phyloP scores from a whole-genome alignment of 1,284 basidiomycete genomes.

The Amylostereum areolatum region DNA sequence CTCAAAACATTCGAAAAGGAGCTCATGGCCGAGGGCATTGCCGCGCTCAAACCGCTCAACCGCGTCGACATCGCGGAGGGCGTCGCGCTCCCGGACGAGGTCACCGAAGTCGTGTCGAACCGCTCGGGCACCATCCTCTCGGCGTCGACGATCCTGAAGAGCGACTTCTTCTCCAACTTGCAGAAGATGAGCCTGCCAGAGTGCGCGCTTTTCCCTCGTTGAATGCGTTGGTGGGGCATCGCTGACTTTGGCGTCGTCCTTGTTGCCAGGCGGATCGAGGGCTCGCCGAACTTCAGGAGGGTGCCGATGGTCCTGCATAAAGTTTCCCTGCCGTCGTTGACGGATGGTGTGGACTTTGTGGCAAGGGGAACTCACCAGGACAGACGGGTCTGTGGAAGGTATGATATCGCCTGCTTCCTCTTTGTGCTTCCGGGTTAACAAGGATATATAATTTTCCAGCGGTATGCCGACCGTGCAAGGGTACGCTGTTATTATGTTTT shows the following conservation, averaged over 20 bases:
- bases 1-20: constrained; percentile 96
- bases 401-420: constrained; percentile 13
- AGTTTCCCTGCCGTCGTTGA: constrained; percentile 24
- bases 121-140: constrained; percentile 86
- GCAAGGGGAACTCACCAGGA: constrained; percentile 33
- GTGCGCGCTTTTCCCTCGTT: constrained; percentile 35
- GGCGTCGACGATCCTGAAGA: constrained; percentile 93
- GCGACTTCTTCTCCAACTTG: constrained; percentile 92
- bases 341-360: constrained; percentile 29
- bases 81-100: constrained; percentile 86
- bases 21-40: constrained; percentile 71
- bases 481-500: constrained; percentile 32
- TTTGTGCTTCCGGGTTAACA: too few relatives aligned
- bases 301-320: constrained; percentile 60
- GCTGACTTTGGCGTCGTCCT: constrained; percentile 1
- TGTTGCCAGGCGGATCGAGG: constrained; percentile 74
- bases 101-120: constrained; percentile 77
- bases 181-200: constrained; percentile 95
- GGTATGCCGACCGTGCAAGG: constrained; percentile 90
- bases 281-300: constrained; percentile 87
- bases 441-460: constrained; percentile 22
- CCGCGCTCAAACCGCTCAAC: constrained; percentile 83
- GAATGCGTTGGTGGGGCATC: background rate
- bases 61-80: constrained; percentile 68
- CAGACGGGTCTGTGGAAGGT: constrained; percentile 84